Evolutionary conservation across 306 rosid genomes (phyloP).

Genomic region (Ceratonia siliqua): DNA sequence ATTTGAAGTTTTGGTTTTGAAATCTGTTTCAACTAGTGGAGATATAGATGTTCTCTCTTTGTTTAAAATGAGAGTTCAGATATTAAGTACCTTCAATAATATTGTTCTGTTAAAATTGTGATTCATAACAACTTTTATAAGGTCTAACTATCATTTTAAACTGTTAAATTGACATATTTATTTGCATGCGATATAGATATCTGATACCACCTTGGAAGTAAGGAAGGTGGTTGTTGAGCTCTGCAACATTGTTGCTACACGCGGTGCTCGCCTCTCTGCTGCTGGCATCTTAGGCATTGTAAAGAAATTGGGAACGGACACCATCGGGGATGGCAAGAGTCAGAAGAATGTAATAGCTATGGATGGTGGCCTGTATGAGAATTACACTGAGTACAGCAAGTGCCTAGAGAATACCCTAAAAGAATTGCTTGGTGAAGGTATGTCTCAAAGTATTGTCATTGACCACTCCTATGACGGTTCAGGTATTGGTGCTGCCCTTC

Average conservation of each 20-base stretch:
- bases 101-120: constrained; percentile 12
- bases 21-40: neutral
- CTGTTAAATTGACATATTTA: neutral
- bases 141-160: neutral
- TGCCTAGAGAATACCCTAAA: constrained; percentile 67
- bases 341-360: constrained; percentile 64
- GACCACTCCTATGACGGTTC: constrained; percentile 87
- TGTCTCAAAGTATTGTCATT: constrained; percentile 43
- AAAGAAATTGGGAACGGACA: constrained; percentile 72
- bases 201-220: constrained; percentile 55
- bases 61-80: constrained; percentile 1
- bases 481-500: constrained; percentile 86
- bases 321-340: constrained; percentile 40
- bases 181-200: constrained; percentile 52
- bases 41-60: constrained; percentile 1
- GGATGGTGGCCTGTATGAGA: constrained; percentile 91
- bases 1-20: too few relatives aligned
- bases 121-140: constrained; percentile 10
- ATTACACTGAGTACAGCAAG: constrained; percentile 64
- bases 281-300: constrained; percentile 79
- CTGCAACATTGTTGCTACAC: constrained; percentile 71
- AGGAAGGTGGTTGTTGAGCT: constrained; percentile 62
- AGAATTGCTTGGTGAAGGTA: constrained; percentile 66
- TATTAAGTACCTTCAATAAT: neutral
- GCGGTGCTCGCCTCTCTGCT: constrained; percentile 84